Conservation (phyloP, 192 early-diverging fungal genomes). For the Pecoramyces ruminantium region DNA sequence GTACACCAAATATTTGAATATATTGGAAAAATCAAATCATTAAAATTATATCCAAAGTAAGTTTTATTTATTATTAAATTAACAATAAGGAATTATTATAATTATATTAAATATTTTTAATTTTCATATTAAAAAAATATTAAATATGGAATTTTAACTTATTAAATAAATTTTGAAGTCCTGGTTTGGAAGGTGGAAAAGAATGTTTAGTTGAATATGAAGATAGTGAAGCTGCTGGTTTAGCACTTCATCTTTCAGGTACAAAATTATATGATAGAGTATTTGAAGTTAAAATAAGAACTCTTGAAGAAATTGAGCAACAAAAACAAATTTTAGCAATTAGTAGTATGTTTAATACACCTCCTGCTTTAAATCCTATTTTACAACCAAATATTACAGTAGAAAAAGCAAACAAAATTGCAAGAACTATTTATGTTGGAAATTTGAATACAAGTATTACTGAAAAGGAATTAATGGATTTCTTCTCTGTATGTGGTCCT, state of each 20-base stretch:
- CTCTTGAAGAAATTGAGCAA: slow-evolving; percentile 23
- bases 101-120: no score
- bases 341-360: slow-evolving; percentile 2
- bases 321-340: not conserved
- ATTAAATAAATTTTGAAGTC: no score
- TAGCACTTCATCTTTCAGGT: slow-evolving; percentile 47
- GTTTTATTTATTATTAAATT: not conserved
- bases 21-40: slow-evolving; percentile 25
- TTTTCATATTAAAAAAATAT: no score
- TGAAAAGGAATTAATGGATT: slow-evolving; percentile 42
- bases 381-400: slow-evolving; percentile 8
- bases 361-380: slow-evolving; percentile 22
- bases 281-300: slow-evolving; percentile 19
- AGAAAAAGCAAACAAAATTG: slow-evolving; percentile 54
- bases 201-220: slow-evolving; percentile 44
- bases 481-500: slow-evolving; percentile 42
- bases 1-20: slow-evolving; percentile 35
- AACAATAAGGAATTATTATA: no score
- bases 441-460: slow-evolving; percentile 34
- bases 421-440: slow-evolving; percentile 59
- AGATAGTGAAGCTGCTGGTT: slow-evolving; percentile 17
- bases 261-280: slow-evolving; percentile 46
- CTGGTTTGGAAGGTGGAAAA: slow-evolving; percentile 14
- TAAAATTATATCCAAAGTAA: slow-evolving; percentile 25
- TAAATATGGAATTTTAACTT: no score